Base-by-base conservation (phyloP, 2,329 filamentous ascomycete species). In the Zopfia rhizophila region DNA sequence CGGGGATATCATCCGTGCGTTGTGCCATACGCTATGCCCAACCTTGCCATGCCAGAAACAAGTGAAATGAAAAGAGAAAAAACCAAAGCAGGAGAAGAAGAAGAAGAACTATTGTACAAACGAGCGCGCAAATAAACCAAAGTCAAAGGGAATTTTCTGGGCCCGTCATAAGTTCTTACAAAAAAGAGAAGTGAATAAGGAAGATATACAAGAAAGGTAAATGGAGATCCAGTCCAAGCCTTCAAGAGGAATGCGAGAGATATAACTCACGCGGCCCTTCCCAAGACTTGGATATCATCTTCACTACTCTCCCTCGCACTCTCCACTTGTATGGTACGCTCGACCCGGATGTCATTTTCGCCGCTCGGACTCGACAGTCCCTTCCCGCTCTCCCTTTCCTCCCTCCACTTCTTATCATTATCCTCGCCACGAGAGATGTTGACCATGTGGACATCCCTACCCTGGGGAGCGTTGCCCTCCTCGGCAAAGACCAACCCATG, bases 401-500 rank as follows among this genome's bases (percentile, higher is more conserved):
- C 38, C 19, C 18, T 30, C 39, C 18, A 21, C 29, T 16, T 36
- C 39, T 31, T 28, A 11, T 28, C 25, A 6, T 28, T 25, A 33
- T 47, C 38, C 14, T 35, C 31, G 8, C 31, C 32, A 11, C 18
- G 37, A 4, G 13, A 17, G n/a, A 44, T 48, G 16, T 36, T 21
- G 17, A 29, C 40, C 11, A 45, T 13, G 7, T 24, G 25, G 11
- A 49, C 30, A 18, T 50, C 30, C 18, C 30, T 45, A 3, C 19
- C 16, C 10, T 23, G 11, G 10, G 21, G 25, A 17, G 39, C 21
- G 13, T 36, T n/a, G n/a, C n/a, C n/a, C 33, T 54, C 48, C 37
- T 55, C 48, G n/a, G 44, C 42, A 47, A 50, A 55, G 17, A 58
- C 52, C 11, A 58, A 23, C 18, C 55, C 49, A 23, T 28, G 33